Evolutionary conservation across 305 asterid species (phyloP).

Genomic region (Fraxinus dipetala): DNA sequence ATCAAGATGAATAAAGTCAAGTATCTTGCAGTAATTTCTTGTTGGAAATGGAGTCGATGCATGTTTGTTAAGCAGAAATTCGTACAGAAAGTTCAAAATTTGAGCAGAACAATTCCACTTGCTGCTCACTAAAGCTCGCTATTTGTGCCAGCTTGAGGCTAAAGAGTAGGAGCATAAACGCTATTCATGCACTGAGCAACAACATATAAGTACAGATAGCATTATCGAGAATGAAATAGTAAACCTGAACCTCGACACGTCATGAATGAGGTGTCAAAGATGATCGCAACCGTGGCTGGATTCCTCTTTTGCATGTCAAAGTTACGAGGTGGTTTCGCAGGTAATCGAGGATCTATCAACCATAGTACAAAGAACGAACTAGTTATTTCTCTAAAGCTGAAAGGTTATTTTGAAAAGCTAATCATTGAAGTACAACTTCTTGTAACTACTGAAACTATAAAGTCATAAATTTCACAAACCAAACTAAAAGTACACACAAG

Average conservation of each 20-base stretch:
- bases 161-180: neutral
- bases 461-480: neutral
- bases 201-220: neutral
- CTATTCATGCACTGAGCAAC: neutral
- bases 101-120: neutral
- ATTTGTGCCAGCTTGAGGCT: neutral
- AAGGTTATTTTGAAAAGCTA: neutral
- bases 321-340: neutral
- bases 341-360: neutral
- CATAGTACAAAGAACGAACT: neutral
- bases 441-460: neutral
- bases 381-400: neutral
- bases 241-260: neutral
- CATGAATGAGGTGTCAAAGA: neutral
- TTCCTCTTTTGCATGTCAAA: neutral
- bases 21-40: neutral
- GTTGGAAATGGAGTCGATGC: neutral
- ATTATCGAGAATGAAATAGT: neutral
- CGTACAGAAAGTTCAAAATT: neutral
- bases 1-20: neutral
- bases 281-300: neutral
- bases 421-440: neutral
- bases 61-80: neutral
- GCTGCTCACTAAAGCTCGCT: neutral
- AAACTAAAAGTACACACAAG: neutral